These are phyloP conservation scores for Neurospora intermedia DNA, from an alignment of 495 filamentous ascomycete genomes.

Conservation along the genomic window DNA sequence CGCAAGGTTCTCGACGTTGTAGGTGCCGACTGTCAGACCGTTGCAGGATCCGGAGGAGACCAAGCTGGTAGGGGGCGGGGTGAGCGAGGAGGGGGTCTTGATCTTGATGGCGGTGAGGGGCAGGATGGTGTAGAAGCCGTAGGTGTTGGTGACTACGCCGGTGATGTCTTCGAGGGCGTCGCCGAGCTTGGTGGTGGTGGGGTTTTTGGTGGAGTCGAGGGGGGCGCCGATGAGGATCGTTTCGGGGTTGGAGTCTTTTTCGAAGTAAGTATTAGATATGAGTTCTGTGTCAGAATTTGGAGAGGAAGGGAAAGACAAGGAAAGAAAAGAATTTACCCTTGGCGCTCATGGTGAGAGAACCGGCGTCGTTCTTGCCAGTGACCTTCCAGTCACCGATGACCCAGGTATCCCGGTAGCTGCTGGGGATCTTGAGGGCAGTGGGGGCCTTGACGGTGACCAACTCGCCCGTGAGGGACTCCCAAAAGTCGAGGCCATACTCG, in stretches of 20 bases:
- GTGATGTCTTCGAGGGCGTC: constrained; percentile 47
- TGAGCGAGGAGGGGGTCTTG: constrained; percentile 20
- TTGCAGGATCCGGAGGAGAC: constrained; percentile 35
- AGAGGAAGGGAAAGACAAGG: no score
- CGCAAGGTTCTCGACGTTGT: constrained; percentile 52
- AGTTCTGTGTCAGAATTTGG: not conserved
- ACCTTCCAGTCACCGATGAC: constrained; percentile 45
- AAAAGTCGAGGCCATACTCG: constrained; percentile 52
- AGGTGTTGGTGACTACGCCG: constrained; percentile 45
- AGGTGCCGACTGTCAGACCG: constrained; percentile 43
- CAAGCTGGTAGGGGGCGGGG: constrained; percentile 26
- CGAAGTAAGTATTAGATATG: not conserved
- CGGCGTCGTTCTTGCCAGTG: constrained; percentile 41
- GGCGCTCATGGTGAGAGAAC: constrained; percentile 43
- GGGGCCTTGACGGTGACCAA: constrained; percentile 42
- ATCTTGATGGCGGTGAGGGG: constrained; percentile 40
- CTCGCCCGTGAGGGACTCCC: constrained; percentile 51
- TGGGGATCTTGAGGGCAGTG: constrained; percentile 38
- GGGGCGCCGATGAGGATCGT: constrained; percentile 47
- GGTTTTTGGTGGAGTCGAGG: constrained; percentile 48
- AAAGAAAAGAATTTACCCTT: constrained; percentile 20
- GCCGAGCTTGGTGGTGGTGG: constrained; percentile 41
- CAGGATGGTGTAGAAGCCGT: constrained; percentile 50
- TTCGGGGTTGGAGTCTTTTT: constrained; percentile 48
- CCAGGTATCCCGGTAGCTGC: constrained; percentile 52